Conservation (phyloP, 768 basidiomycete genomes). For the Plicaturopsis crispa region DNA sequence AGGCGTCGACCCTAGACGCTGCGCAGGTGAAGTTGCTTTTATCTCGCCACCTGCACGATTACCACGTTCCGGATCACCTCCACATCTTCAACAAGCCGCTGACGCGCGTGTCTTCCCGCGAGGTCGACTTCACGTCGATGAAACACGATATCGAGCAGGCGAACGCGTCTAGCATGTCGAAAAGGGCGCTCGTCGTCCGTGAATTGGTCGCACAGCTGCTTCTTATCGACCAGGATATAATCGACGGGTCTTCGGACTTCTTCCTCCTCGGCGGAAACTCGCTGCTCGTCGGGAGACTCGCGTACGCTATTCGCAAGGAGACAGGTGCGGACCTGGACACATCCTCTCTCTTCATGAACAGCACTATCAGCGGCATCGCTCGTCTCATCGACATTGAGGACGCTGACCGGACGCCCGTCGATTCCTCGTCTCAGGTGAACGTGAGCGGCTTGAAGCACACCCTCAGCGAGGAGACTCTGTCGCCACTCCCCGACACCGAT, state of each 20-base stretch:
- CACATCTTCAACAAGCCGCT: conserved; percentile 23
- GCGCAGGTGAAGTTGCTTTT: conserved; percentile 15
- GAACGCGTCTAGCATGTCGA: conserved; percentile 19
- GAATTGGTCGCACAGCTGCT: conserved; percentile 28
- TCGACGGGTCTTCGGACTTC: conserved; percentile 29
- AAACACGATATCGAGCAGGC: conserved; percentile 16
- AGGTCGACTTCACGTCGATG: conserved; percentile 24
- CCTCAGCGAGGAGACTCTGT: neutral
- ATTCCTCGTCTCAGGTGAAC: neutral
- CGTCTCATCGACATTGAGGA: conserved; percentile 24
- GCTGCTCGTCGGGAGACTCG: conserved; percentile 36
- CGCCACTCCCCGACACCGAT: conserved; percentile 15
- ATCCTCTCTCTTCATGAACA: conserved; percentile 31
- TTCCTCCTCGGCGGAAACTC: conserved; percentile 37
- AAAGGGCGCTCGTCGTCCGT: conserved; percentile 24
- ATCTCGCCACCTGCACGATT: conserved; percentile 25
- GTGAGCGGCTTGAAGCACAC: too few relatives aligned
- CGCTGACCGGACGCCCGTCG: neutral
- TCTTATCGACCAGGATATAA: conserved; percentile 18
- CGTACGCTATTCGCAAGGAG: conserved; percentile 32
- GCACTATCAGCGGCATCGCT: conserved; percentile 34
- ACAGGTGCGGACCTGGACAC: conserved; percentile 29
- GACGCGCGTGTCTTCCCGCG: conserved; percentile 12
- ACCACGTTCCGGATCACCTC: conserved; percentile 29
- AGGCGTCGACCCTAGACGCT: conserved; percentile 11